Evolutionary conservation across 2,329 filamentous ascomycete genomes (phyloP).

Genomic region (Graphilbum ipis-grandicollis): DNA sequence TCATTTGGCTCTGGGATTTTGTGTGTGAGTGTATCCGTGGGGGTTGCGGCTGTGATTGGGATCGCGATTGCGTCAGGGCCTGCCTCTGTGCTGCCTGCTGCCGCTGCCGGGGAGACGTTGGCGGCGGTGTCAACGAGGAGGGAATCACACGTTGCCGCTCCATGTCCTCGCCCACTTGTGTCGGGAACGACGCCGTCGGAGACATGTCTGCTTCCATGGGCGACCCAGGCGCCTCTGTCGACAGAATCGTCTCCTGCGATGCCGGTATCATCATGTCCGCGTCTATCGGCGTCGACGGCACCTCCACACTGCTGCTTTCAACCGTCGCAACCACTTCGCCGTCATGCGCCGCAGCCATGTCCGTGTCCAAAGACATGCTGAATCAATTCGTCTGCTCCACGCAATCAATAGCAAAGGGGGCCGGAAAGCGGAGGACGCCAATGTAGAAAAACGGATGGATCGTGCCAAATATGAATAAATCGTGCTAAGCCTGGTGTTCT

Average conservation of each 20-base stretch:
- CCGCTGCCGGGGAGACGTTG: background rate
- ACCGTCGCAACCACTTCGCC: slow-evolving; percentile 3
- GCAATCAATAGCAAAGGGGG: too few relatives aligned
- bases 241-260: slow-evolving; percentile 38
- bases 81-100: slow-evolving; percentile 1
- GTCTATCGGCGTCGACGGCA: slow-evolving; percentile 17
- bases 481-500: too few relatives aligned
- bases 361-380: background rate
- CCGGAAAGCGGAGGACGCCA: too few relatives aligned
- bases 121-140: slow-evolving; percentile 38
- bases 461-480: too few relatives aligned
- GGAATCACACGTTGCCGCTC: slow-evolving; percentile 28
- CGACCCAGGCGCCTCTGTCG: slow-evolving; percentile 37
- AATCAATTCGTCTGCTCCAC: too few relatives aligned
- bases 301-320: slow-evolving; percentile 11
- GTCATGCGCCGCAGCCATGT: too few relatives aligned
- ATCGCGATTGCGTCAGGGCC: background rate
- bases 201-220: slow-evolving; percentile 29
- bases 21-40: too few relatives aligned
- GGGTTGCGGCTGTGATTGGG: background rate
- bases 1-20: too few relatives aligned
- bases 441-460: too few relatives aligned
- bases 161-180: slow-evolving; percentile 22
- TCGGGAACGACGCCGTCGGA: slow-evolving; percentile 35
- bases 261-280: slow-evolving; percentile 13